Conservation (phyloP, 805 yeast genomes). For the Hanseniaspora singularis region DNA sequence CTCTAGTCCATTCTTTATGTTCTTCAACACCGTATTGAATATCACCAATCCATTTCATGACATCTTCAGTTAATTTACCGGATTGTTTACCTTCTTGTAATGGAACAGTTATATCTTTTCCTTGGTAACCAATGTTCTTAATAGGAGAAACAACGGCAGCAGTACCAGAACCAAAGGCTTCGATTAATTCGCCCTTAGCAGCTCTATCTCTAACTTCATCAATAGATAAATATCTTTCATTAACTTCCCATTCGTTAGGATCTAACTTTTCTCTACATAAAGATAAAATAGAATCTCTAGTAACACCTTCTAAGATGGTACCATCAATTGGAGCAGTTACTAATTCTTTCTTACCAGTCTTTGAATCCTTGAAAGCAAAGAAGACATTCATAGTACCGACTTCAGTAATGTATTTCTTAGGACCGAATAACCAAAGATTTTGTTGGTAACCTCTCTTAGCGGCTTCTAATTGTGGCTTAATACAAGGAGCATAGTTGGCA, state of each 20-base stretch:
- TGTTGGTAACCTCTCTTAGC: conserved; percentile 88
- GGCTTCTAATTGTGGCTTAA: conserved; percentile 81
- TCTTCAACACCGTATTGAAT: conserved; percentile 81
- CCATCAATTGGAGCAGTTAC: conserved; percentile 97
- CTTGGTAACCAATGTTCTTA: conserved; percentile 72
- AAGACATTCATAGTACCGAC: conserved; percentile 97
- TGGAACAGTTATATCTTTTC: conserved; percentile 64
- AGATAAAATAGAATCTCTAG: conserved; percentile 75
- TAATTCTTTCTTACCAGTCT: conserved; percentile 75
- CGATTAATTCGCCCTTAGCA: conserved; percentile 68
- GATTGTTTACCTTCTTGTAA: conserved; percentile 64
- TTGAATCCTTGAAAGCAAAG: conserved; percentile 65
- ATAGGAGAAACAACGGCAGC: conserved; percentile 96
- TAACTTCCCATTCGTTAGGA: conserved; percentile 65
- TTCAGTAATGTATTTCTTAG: conserved; percentile 77
- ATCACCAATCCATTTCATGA: conserved; percentile 76
- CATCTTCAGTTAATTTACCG: conserved; percentile 64
- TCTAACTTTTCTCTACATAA: conserved; percentile 68
- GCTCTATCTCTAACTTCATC: conserved; percentile 69
- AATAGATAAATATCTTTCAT: conserved; percentile 76
- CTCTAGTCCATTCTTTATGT: conserved; percentile 42
- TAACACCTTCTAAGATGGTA: conserved; percentile 91
- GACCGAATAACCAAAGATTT: conserved; percentile 92
- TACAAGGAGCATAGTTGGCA: conserved; percentile 95
- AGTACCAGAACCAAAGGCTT: conserved; percentile 95